Evolutionary conservation across 2,329 filamentous ascomycete species (phyloP).

Genomic region (Monosporascus sp.): DNA sequence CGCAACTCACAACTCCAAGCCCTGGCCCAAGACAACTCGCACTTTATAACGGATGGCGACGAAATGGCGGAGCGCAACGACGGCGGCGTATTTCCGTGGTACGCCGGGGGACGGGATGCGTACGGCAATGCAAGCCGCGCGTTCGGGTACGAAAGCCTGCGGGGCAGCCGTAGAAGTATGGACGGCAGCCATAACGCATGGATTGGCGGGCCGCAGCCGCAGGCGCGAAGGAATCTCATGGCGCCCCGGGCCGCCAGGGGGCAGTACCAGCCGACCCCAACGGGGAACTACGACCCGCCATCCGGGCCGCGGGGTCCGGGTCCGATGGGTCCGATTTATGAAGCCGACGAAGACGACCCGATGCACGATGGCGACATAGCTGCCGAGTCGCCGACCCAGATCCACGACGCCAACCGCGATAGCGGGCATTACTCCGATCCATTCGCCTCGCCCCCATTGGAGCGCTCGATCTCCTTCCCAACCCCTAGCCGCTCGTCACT

Average conservation of each 20-base stretch:
- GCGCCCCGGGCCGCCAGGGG: constrained; percentile 27
- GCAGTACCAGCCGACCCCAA: constrained; percentile 29
- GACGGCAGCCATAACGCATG: constrained; percentile 20
- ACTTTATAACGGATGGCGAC: constrained; percentile 37
- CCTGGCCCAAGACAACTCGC: constrained; percentile 43
- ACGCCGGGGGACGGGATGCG: constrained; percentile 38
- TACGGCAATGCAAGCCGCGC: constrained; percentile 35
- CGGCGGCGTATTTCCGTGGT: constrained; percentile 34
- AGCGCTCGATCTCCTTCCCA: constrained; percentile 19
- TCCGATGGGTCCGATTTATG: constrained; percentile 53
- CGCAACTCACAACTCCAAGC: constrained; percentile 42
- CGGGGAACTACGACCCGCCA: constrained; percentile 20
- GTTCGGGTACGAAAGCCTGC: constrained; percentile 46
- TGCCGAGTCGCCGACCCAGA: constrained; percentile 19
- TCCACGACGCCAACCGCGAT: constrained; percentile 12
- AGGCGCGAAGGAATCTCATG: constrained; percentile 21
- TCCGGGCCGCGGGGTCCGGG: constrained; percentile 24
- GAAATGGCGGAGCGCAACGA: constrained; percentile 42
- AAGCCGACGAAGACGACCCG: constrained; percentile 48
- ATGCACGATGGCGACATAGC: constrained; percentile 29
- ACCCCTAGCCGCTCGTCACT: constrained; percentile 28
- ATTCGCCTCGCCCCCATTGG: constrained; percentile 40
- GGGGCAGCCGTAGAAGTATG: constrained; percentile 25
- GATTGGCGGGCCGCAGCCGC: constrained; percentile 17
- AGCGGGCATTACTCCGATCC: constrained; percentile 37